These are phyloP conservation scores for Theobroma cacao DNA, from an alignment of 345 rosid species.

Conservation along the genomic window DNA sequence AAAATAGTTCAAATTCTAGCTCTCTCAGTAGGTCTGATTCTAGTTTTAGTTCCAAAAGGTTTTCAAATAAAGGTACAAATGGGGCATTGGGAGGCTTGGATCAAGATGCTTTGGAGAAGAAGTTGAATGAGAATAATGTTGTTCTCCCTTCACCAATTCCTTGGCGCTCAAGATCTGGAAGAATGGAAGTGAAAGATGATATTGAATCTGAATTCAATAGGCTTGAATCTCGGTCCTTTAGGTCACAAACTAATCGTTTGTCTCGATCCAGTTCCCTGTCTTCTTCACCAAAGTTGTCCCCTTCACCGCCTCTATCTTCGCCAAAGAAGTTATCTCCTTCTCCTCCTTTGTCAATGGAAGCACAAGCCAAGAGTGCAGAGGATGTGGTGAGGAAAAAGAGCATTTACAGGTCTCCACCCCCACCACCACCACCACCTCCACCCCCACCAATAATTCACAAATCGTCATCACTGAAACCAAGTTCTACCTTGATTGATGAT, in stretches of 20 bases:
- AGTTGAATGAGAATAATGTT: slow-evolving; percentile 31
- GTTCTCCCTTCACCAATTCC: slow-evolving; percentile 97
- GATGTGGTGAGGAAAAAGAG: slow-evolving; percentile 47
- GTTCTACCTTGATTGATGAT: slow-evolving; percentile 17
- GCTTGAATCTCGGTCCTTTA: slow-evolving; percentile 23
- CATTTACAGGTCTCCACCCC: slow-evolving; percentile 45
- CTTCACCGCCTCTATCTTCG: slow-evolving; percentile 42
- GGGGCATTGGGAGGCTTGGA: slow-evolving; percentile 29
- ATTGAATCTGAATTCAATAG: slow-evolving; percentile 25
- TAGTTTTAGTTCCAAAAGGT: slow-evolving; percentile 37
- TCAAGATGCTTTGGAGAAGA: slow-evolving; percentile 23
- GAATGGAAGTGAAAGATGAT: slow-evolving; percentile 52
- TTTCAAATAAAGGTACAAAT: slow-evolving; percentile 16
- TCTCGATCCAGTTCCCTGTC: slow-evolving; percentile 24
- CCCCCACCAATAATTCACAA: slow-evolving; percentile 13
- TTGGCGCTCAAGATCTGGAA: slow-evolving; percentile 89
- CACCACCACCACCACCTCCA: slow-evolving; percentile 53
- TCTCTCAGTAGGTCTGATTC: slow-evolving; percentile 33
- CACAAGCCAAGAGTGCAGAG: slow-evolving; percentile 42
- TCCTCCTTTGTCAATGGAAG: slow-evolving; percentile 35
- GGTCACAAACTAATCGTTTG: slow-evolving; percentile 29
- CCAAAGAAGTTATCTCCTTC: slow-evolving; percentile 44
- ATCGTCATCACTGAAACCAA: slow-evolving; percentile 32
- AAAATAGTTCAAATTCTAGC: slow-evolving; percentile 17
- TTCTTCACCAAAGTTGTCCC: slow-evolving; percentile 42